phyloP scores from a whole-genome alignment of 768 basidiomycete genomes.

The Phylloporus sp. region DNA sequence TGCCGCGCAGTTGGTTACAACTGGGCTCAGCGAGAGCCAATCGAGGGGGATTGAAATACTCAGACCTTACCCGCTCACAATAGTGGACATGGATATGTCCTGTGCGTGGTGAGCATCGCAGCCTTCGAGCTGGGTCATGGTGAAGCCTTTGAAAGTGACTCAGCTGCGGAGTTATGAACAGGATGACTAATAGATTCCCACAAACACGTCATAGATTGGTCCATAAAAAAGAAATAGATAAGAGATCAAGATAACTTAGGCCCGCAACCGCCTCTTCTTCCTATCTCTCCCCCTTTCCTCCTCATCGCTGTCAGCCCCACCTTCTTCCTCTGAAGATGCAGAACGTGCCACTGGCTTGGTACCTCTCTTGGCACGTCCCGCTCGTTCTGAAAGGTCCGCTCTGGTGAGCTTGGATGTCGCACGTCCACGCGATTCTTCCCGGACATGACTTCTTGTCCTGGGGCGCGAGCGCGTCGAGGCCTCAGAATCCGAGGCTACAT shows the following conservation, averaged over 20 bases:
- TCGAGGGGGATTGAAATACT: constrained; percentile 62
- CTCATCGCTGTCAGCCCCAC: constrained; percentile 8
- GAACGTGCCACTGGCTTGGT: not conserved
- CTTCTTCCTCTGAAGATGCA: constrained; percentile 11
- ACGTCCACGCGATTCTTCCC: constrained; percentile 21
- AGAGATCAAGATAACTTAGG: constrained; percentile 1
- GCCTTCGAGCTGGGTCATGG: constrained; percentile 48
- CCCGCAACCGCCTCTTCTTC: constrained; percentile 29
- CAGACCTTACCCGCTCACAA: constrained; percentile 83
- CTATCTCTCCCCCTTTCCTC: constrained; percentile 21
- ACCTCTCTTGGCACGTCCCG: not conserved
- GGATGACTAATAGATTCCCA: not conserved
- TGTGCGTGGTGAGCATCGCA: constrained; percentile 35
- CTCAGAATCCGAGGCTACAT: constrained; percentile 22
- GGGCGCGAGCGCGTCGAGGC: constrained; percentile 15
- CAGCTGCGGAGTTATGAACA: too few relatives aligned
- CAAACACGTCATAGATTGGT: not conserved
- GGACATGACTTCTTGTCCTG: constrained; percentile 22
- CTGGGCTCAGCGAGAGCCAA: constrained; percentile 59
- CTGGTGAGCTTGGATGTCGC: constrained; percentile 7
- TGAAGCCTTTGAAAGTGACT: too few relatives aligned
- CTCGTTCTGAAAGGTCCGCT: constrained; percentile 2
- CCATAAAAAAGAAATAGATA: not conserved
- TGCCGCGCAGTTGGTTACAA: constrained; percentile 54
- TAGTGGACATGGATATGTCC: constrained; percentile 27